phyloP scores from a whole-genome alignment of 148 eudicot species.

The Heliamphora exappendiculata region DNA sequence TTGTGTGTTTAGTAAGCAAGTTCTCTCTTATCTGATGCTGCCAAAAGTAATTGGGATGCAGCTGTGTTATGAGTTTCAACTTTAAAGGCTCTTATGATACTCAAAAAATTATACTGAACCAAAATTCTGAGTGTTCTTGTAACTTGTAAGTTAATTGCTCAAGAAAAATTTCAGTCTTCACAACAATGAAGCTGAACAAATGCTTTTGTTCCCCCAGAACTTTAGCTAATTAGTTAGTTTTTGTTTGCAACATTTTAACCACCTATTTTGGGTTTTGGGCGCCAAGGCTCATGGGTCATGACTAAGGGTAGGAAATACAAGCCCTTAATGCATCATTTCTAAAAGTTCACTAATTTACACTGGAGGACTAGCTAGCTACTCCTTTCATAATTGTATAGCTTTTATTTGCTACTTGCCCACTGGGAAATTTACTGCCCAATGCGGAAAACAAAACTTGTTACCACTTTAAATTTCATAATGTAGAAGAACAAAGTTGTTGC shows the following conservation, averaged over 20 bases:
- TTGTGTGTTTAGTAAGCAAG: neutral
- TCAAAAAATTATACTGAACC: neutral
- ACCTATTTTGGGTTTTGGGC: too few species aligned
- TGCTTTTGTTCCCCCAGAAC: neutral
- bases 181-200: neutral
- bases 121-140: neutral
- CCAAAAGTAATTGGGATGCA: neutral
- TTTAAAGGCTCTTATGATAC: neutral
- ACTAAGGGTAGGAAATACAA: too few species aligned
- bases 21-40: neutral
- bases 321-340: too few species aligned
- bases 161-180: neutral
- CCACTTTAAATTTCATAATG: too few species aligned
- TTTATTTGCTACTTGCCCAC: too few species aligned
- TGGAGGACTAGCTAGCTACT: too few species aligned
- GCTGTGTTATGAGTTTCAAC: neutral
- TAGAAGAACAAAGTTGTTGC: too few species aligned
- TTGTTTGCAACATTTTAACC: neutral
- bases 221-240: neutral
- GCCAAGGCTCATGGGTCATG: too few species aligned
- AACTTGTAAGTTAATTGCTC: slow-evolving; percentile 25
- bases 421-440: too few species aligned
- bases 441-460: too few species aligned
- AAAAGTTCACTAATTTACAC: too few species aligned
- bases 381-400: too few species aligned